Evolutionary conservation across 306 rosid genomes (phyloP).

Genomic region (Crotalaria pallida): DNA sequence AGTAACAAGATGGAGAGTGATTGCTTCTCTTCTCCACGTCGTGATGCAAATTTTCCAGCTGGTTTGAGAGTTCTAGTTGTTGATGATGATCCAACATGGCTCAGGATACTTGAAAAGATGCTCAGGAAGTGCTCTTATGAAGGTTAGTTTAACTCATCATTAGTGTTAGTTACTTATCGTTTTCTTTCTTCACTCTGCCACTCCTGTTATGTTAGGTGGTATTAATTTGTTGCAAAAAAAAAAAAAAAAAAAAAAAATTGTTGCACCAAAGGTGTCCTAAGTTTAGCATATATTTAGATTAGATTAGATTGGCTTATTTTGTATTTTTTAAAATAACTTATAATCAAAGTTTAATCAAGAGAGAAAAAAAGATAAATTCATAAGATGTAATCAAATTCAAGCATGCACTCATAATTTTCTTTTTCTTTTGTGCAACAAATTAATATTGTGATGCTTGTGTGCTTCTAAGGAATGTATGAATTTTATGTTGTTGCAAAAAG

Average conservation of each 20-base stretch:
- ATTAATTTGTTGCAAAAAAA: background rate
- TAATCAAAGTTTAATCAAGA: no score
- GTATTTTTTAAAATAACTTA: no score
- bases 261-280: no score
- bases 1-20: conserved; percentile 52
- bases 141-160: conserved; percentile 32
- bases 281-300: background rate
- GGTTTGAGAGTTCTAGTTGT: conserved; percentile 89
- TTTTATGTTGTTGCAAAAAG: background rate
- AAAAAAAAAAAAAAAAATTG: no score
- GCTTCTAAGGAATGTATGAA: background rate
- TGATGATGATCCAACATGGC: conserved; percentile 86
- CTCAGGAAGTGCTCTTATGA: conserved; percentile 77
- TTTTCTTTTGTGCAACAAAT: no score
- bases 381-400: no score
- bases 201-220: background rate
- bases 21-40: conserved; percentile 57
- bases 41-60: conserved; percentile 59
- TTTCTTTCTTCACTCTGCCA: background rate
- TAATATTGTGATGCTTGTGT: background rate
- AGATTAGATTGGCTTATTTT: background rate
- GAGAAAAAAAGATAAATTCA: no score
- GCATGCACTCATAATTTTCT: no score
- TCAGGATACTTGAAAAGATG: conserved; percentile 82
- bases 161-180: background rate